Evolutionary conservation across 2,329 filamentous ascomycete species (phyloP), one percentile per base, ranked within the genome.

Genomic region (Aspergillus sojae): DNA sequence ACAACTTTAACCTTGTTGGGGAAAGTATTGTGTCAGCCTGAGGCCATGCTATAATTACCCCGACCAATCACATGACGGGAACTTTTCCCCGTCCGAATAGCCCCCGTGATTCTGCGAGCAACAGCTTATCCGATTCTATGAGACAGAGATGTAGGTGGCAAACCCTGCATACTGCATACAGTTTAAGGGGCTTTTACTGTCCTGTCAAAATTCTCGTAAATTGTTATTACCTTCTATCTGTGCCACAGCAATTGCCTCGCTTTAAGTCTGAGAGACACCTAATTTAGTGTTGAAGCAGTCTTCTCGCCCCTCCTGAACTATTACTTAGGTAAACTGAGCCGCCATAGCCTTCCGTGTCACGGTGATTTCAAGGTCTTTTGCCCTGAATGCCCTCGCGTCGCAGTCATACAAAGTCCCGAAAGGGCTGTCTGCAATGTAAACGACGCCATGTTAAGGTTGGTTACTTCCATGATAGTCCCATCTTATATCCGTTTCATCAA

Each of bases 371-470:
- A 23, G 21, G 16, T 57, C 23, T 32, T 46, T 56, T 54, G 36
- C 36, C 58, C 58, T 65, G 63, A 58, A 75, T 75, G 73, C 72
- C 72, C 52, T 72, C 71, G 30, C 73, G 73, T 61, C 73, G 73
- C 65, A 74, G 71, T 39, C 77, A 79, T 65, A 78, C 75, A 32
- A 79, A 79, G 65, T 78, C 75, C 67, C 75, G 77, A 41, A 77
- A 75, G 68, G 77, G 77, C 43, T 79, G 77, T 61, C 68, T 73
- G 63, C 75, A 78, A 61, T 79, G 77, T 70, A 79, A 79, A 65
- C 71, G 74, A 62, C 70, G 77, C 61, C 75, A 78, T 64, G 76
- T 78, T 36, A 79, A 79, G 75, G 77, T 79, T 55, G 19, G 71
- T 67, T 43, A 41, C 46, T 43, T 36, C 23, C 30, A 10, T 56